Conservation (phyloP, 495 filamentous ascomycete species). For the Podospora anserina region DNA sequence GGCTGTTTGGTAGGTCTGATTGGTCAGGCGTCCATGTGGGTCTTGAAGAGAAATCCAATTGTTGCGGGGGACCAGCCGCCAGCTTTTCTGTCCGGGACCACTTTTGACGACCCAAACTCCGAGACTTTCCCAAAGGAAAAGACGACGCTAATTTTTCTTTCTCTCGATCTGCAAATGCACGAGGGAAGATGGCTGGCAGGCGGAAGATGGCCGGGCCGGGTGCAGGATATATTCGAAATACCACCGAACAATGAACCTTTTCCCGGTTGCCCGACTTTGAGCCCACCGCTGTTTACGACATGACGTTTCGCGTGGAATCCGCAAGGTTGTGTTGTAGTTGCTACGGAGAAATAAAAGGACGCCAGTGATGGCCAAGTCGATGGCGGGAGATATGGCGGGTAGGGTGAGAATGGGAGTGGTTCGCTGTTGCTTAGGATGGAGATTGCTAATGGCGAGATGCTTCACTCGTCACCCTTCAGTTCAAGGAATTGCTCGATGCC, state of each 20-base stretch:
- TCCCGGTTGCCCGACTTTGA: neutral
- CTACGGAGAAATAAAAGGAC: neutral
- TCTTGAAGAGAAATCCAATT: neutral
- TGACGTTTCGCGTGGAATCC: neutral
- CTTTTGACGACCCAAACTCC: neutral
- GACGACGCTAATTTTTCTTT: neutral
- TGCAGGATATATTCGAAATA: neutral
- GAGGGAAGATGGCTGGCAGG: neutral
- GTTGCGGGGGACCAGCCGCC: neutral
- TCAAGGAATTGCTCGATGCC: neutral
- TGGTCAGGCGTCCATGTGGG: neutral
- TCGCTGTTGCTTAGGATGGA: neutral
- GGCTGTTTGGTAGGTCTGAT: neutral
- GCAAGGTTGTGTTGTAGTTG: neutral
- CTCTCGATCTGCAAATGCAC: neutral
- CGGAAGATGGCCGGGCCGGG: neutral
- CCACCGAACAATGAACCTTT: neutral
- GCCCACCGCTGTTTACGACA: neutral
- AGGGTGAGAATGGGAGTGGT: neutral
- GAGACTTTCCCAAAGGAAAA: neutral
- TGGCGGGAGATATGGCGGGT: neutral
- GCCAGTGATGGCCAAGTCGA: neutral
- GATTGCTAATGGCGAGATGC: neutral
- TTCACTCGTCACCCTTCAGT: neutral
- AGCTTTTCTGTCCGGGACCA: neutral